A percentile compares a stretch with the other conserved stretches of the same genome.
Evolutionary conservation across 352 stramenopile genomes (phyloP).

Genomic region (Globisporangium polare): DNA sequence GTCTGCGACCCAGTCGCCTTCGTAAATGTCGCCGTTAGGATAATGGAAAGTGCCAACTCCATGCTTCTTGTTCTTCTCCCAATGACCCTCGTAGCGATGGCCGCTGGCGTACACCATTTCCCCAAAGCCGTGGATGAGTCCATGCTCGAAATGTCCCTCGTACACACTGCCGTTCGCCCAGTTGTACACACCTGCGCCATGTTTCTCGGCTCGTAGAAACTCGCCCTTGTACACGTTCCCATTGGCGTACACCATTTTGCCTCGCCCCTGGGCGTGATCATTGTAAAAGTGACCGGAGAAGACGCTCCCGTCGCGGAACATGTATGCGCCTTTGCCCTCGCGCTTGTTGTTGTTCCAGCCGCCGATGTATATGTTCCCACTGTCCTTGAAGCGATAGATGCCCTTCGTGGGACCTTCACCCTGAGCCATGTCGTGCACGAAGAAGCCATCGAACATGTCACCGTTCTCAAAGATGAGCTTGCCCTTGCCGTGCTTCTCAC

Average conservation of each 20-base stretch:
- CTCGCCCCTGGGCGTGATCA: conserved; percentile 71
- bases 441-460: conserved; percentile 72
- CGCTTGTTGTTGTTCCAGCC: conserved; percentile 62
- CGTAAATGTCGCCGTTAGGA: conserved; percentile 80
- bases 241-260: conserved; percentile 80
- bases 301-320: conserved; percentile 49
- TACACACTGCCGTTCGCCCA: conserved; percentile 85
- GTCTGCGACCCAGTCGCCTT: conserved; percentile 65
- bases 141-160: conserved; percentile 60
- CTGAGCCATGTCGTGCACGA: conserved; percentile 42
- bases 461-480: conserved; percentile 74
- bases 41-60: conserved; percentile 78
- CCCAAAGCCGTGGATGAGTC: conserved; percentile 59
- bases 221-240: conserved; percentile 78
- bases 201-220: conserved; percentile 63
- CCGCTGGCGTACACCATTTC: conserved; percentile 58
- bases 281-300: conserved; percentile 56
- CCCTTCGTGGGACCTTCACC: conserved; percentile 52
- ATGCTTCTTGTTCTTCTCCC: conserved; percentile 67
- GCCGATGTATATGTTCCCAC: conserved; percentile 66
- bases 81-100: conserved; percentile 61
- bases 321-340: conserved; percentile 68
- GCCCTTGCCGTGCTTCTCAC: conserved; percentile 55
- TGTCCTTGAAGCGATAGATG: conserved; percentile 59
- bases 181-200: conserved; percentile 46